Evolutionary conservation across 139 green algal species (phyloP), one percentile per base, ranked within the genome.

Genomic region (Chlorella sp.): DNA sequence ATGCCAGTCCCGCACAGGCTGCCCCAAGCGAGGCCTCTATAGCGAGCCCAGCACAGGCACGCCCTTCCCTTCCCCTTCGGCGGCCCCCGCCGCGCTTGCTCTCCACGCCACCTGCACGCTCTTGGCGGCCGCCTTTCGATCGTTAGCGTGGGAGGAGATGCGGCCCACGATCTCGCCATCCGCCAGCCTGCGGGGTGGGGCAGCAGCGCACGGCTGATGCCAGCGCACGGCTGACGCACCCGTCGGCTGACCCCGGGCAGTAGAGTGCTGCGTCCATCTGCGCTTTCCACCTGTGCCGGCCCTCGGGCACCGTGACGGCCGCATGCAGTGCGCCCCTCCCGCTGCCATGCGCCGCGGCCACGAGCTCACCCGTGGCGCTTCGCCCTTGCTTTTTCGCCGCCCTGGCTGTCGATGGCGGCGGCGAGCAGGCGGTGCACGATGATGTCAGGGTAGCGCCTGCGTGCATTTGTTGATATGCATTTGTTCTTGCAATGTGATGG

Each of bases 391-490:
- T 31, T 15, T 25, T 58, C 27, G 41, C 69, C 43, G 62, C 76
- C 55, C 45, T 62, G 51, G 51, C 77, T 42, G 21, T 91, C 84
- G 38, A 97, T 73, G 1, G 88, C 88, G 2, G 89, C 91, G 3
- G 83, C 79, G 69, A 97, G 83, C 60, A 94, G 79, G 12, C 94
- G 87, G 78, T 98, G 94, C 64, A 98, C 94, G 5, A 98, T 58
- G 5, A 98, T 80, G 70, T 98, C 94, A 11, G 94, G 91, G 76
- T 98, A 98, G 25, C 94, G 87, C 15, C 87, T 67, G 50, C 31
- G 12, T n/a, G n/a, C n/a, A n/a, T n/a, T n/a, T n/a, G n/a, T n/a
- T n/a, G n/a, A n/a, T n/a, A n/a, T n/a, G n/a, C n/a, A n/a, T n/a
- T n/a, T n/a, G n/a, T n/a, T n/a, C n/a, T n/a, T n/a, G n/a, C n/a